These are phyloP conservation scores for Nemophila menziesii DNA, from an alignment of 257 asterid genomes.

Conservation along the genomic window DNA sequence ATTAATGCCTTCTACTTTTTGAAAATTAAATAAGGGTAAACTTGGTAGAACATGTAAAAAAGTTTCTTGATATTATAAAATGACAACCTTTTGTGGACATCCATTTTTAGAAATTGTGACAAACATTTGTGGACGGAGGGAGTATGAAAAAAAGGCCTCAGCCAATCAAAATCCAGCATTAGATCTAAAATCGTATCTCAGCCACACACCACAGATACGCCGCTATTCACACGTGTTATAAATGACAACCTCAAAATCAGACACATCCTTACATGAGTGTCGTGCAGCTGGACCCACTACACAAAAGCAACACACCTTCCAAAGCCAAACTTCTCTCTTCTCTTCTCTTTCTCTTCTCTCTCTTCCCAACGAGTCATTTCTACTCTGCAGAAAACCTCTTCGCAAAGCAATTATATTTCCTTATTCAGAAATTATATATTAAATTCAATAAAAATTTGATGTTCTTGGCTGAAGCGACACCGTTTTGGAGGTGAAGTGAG, in stretches of 20 bases:
- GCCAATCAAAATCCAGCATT: conserved; percentile 11
- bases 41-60: too few species aligned
- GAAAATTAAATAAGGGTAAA: too few species aligned
- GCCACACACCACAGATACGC: conserved; percentile 19
- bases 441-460: conserved; percentile 8
- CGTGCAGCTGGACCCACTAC: not conserved
- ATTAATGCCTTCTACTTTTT: too few species aligned
- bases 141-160: not conserved
- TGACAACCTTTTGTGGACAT: too few species aligned
- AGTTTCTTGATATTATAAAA: too few species aligned
- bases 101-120: too few species aligned
- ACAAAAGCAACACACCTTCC: not conserved
- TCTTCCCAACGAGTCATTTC: not conserved
- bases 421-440: too few species aligned
- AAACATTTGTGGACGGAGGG: too few species aligned
- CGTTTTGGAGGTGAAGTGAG: conserved; percentile 26
- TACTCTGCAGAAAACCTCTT: not conserved
- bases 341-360: not conserved
- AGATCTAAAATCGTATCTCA: conserved; percentile 5
- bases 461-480: conserved; percentile 9
- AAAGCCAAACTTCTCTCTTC: not conserved
- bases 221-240: conserved; percentile 9
- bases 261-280: conserved; percentile 5
- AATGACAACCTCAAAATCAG: not conserved
- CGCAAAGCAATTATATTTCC: too few species aligned